Percentiles rank a stretch among this genome's conserved stretches.
These are phyloP conservation scores for Ascochyta koolunga DNA, from an alignment of 2,329 filamentous ascomycete genomes.

Conservation along the genomic window DNA sequence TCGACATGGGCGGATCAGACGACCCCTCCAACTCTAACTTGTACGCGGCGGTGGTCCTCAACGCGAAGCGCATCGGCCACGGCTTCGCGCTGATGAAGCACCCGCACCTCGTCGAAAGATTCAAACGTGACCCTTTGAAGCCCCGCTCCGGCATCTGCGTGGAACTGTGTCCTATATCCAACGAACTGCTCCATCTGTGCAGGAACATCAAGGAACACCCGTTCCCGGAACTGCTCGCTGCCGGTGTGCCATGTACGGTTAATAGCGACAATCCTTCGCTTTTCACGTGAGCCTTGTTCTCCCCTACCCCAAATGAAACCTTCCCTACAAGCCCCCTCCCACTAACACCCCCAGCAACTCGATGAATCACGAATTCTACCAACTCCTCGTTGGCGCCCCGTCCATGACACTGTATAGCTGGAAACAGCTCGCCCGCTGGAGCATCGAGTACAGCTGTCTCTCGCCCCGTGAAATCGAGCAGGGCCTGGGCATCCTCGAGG, in stretches of 20 bases:
- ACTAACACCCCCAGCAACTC: slow-evolving; percentile 60
- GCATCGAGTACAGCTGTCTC: slow-evolving; percentile 54
- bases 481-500: slow-evolving; percentile 56
- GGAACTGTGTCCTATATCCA: slow-evolving; percentile 79
- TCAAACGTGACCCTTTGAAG: slow-evolving; percentile 51
- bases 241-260: slow-evolving; percentile 74
- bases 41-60: slow-evolving; percentile 69
- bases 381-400: slow-evolving; percentile 71
- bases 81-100: slow-evolving; percentile 73
- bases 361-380: slow-evolving; percentile 78
- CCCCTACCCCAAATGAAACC: too few relatives aligned
- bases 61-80: slow-evolving; percentile 74
- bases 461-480: slow-evolving; percentile 45
- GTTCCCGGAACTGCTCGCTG: slow-evolving; percentile 72
- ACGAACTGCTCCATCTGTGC: slow-evolving; percentile 75
- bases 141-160: slow-evolving; percentile 62
- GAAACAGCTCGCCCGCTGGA: slow-evolving; percentile 65
- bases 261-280: slow-evolving; percentile 78
- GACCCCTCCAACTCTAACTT: slow-evolving; percentile 67
- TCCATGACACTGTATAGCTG: slow-evolving; percentile 73
- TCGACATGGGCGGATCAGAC: slow-evolving; percentile 65
- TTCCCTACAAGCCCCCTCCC: background rate
- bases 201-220: slow-evolving; percentile 69
- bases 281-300: slow-evolving; percentile 64
- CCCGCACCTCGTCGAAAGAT: slow-evolving; percentile 65